Percentiles rank a stretch among this genome's conserved stretches.
phyloP scores from a whole-genome alignment of 1,284 basidiomycete genomes.

The Mycena citricolor region DNA sequence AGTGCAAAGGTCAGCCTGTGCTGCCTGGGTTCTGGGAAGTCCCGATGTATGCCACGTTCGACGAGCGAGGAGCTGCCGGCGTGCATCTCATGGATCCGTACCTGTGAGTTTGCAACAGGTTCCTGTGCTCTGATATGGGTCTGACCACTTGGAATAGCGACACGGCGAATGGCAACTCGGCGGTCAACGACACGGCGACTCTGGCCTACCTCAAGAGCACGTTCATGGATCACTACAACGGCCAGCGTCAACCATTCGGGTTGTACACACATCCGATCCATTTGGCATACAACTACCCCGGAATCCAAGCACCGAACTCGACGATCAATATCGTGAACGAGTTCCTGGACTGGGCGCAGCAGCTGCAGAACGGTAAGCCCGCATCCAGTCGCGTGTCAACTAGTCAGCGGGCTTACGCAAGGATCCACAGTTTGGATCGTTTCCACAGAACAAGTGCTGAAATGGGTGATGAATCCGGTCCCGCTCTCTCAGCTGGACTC shows the following conservation, averaged over 20 bases:
- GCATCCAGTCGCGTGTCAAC: conserved; percentile 4
- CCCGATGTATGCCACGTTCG: conserved; percentile 80
- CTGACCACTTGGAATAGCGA: conserved; percentile 59
- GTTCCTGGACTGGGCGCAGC: conserved; percentile 82
- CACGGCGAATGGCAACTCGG: conserved; percentile 48
- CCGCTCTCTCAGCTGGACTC: conserved; percentile 58
- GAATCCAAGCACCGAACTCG: conserved; percentile 46
- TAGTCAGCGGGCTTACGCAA: background rate
- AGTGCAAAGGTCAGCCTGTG: conserved; percentile 71
- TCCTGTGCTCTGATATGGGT: no score
- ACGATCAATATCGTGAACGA: conserved; percentile 74
- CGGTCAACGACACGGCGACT: conserved; percentile 59
- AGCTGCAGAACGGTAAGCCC: conserved; percentile 59
- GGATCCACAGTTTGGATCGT: conserved; percentile 68
- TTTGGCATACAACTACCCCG: conserved; percentile 55
- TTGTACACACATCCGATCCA: conserved; percentile 85
- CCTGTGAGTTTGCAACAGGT: conserved; percentile 65
- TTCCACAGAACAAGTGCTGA: conserved; percentile 71
- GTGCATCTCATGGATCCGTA: conserved; percentile 82
- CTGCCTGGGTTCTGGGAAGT: conserved; percentile 53
- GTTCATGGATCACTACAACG: conserved; percentile 73
- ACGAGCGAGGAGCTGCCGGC: conserved; percentile 52
- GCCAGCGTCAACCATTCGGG: conserved; percentile 78
- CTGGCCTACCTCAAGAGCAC: conserved; percentile 75
- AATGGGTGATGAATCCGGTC: conserved; percentile 74